Evolutionary conservation across 306 rosid genomes (phyloP), one percentile per base, ranked within the genome.

Genomic region (Trifolium pratense): DNA sequence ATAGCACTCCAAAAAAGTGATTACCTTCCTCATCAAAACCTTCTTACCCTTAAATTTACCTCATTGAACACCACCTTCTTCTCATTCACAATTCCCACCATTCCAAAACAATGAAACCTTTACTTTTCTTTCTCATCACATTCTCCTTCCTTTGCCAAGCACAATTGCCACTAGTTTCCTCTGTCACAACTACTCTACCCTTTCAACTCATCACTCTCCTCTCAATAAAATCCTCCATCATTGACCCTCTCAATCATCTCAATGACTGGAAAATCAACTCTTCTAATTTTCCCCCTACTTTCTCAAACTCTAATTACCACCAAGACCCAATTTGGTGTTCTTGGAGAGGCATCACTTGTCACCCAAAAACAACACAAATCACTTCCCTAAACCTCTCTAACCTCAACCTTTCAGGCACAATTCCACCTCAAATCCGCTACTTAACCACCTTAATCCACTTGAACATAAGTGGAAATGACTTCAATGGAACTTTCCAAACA

Each of bases 1-100:
- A 84, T 86, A 83, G 91, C 99, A 91, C 96, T 91, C 96, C 89
- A 16, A 75, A 94, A 89, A 91, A 89, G 97, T 79, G 79, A 53
- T 80, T 77, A 79, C 43, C 84, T 79, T 73, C 79, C 78, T 81
- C 85, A 85, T 89, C 95, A 88, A 89, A 87, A 83, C 87, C 86
- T 80, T 67, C 71, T 53, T 82, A 81, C 86, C 97, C 96, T 85
- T 89, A 87, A 86, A 88, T 89, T 86, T 77, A 78, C 86, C 85
- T 77, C 89, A 80, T 66, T 62, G 29, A 77, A 75, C 80, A 67
- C 55, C 73, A 46, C 68, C 66, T 53, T 53, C 77, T 66, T 73
- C 92, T 86, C 90, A 75, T 62, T 82, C 85, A 63, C 85, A 73
- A 57, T 77, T 76, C 66, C 59, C 73, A 61, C 79, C 69, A 20